Base-by-base conservation (phyloP, 2,329 filamentous ascomycete species). In the Knufia petricola region DNA sequence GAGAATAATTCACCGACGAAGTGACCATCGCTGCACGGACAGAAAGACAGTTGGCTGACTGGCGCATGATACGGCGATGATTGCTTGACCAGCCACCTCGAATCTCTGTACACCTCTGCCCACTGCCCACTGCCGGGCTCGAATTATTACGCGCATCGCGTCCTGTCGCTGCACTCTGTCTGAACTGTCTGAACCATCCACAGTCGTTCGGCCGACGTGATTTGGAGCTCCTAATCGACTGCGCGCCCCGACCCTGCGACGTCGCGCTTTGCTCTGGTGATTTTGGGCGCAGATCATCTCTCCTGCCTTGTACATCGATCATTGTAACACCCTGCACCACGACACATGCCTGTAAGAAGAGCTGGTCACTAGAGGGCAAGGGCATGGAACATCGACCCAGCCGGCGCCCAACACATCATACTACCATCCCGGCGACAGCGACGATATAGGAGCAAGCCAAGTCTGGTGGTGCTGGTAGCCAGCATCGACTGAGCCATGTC, bases 401-500 rank as follows among this genome's bases (percentile, higher is more conserved):
- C 21, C 13, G 10, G 20, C 39, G 39, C 39, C 39, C n/a, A 19
- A 42, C 15, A 42, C 39, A 42, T 26, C 24, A 24, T 26, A 23
- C 23, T n/a, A 12, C 37, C 37, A 17, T 24, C 37, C 9, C 37
- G 17, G n/a, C 4, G 19, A 7, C 4, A 7, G 34, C 34, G 34
- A 37, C 34, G 15, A 4, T 37, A 37, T 20, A 37, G 6, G 7
- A 37, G 17, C 17, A 21, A 13, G 17, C 28, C 7, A 30, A 30
- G 7, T 30, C 7, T 30, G 7, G 13, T 7, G 28, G 7, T 17
- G 6, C 10, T 17, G 9, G 4, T n/a, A 17, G 32, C 15, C 32
- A 36, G 32, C 32, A 36, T n/a, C 6, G 21, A 38, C 15, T 12
- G 10, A 24, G 48, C 38, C 24, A 88, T 88, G 84, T 81, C 84